Conservation (phyloP, 2,329 filamentous ascomycete genomes). For the Gaeumannomyces tritici region DNA sequence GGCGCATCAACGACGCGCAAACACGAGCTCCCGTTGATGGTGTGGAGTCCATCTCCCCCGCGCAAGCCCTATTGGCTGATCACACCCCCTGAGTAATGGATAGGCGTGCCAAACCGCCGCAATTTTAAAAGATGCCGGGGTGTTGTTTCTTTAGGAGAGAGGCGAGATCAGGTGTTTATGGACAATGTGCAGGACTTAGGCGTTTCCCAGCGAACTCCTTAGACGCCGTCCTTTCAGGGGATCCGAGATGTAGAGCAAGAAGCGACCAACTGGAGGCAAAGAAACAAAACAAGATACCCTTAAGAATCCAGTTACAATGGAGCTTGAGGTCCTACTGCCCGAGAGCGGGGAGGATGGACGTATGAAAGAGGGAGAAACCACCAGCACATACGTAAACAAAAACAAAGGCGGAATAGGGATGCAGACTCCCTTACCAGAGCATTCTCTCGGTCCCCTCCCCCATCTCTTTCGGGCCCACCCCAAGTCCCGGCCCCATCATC, state of each 20-base stretch:
- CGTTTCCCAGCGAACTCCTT: no score
- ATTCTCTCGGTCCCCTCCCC: not conserved
- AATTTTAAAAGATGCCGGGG: not conserved
- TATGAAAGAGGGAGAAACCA: not conserved
- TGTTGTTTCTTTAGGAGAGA: not conserved
- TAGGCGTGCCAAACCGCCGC: not conserved
- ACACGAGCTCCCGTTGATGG: not conserved
- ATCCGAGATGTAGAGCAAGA: no score
- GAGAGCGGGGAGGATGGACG: no score
- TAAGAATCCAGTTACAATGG: no score
- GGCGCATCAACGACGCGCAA: not conserved
- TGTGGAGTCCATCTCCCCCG: not conserved
- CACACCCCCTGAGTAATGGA: not conserved
- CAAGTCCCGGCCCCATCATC: not conserved
- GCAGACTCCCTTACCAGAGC: not conserved
- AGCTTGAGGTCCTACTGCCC: no score
- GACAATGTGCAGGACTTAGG: no score
- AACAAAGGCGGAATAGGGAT: not conserved
- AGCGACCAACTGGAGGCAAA: no score
- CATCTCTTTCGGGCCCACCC: not conserved
- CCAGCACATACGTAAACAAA: not conserved
- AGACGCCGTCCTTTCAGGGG: no score
- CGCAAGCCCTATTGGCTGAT: not conserved
- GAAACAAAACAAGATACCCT: no score
- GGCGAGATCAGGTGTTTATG: no score